Conservation (phyloP, 352 stramenopile species). For the Phytophthora aleatoria region DNA sequence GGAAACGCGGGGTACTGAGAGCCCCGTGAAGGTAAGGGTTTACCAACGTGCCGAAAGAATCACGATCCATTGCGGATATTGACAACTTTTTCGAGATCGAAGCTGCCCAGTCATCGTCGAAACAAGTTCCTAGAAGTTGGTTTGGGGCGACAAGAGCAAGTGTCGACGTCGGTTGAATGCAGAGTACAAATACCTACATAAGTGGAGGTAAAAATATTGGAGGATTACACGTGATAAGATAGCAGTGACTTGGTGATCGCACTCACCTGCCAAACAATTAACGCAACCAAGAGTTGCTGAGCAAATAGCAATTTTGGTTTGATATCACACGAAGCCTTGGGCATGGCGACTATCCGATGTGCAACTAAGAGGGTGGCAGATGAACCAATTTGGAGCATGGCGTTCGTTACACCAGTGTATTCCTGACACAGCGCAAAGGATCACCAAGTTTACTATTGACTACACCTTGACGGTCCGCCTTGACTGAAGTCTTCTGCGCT, state of each 20-base stretch:
- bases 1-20: slow-evolving; percentile 40
- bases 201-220: background rate
- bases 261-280: slow-evolving; percentile 24
- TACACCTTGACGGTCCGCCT: too few relatives aligned
- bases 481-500: too few relatives aligned
- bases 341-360: background rate
- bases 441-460: background rate
- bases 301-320: background rate
- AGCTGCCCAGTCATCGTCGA: slow-evolving; percentile 44
- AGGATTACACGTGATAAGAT: background rate
- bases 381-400: slow-evolving; percentile 1
- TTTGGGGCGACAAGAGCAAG: slow-evolving; percentile 38
- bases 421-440: background rate
- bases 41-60: slow-evolving; percentile 26
- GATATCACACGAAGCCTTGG: background rate
- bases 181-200: background rate
- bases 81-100: slow-evolving; percentile 25
- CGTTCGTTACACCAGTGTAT: slow-evolving; percentile 13
- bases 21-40: slow-evolving; percentile 43
- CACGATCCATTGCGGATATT: slow-evolving; percentile 31
- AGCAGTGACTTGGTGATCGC: background rate
- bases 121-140: slow-evolving; percentile 44
- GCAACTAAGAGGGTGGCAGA: background rate
- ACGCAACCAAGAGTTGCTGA: background rate
- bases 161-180: background rate